A percentile compares a stretch with the other conserved stretches of the same genome.
Evolutionary conservation across 805 yeast genomes (phyloP).

Genomic region (Kuraishia ogatae): DNA sequence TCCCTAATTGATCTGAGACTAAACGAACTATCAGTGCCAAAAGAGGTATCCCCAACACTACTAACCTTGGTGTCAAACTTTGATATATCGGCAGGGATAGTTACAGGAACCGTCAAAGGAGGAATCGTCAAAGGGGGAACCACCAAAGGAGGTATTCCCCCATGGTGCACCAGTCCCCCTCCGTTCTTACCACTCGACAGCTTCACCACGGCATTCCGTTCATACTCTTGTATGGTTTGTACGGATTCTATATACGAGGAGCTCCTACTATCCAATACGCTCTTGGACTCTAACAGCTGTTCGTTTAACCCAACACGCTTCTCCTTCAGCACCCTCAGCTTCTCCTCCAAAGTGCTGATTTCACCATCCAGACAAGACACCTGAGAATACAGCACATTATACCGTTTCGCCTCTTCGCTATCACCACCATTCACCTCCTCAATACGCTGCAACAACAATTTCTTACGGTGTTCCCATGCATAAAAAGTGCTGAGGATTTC

Average conservation of each 20-base stretch:
- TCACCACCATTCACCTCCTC: conserved; percentile 28
- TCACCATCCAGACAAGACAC: conserved; percentile 25
- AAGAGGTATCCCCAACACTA: not conserved
- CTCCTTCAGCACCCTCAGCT: conserved; percentile 21
- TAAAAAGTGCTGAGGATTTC: conserved; percentile 21
- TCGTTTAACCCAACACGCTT: conserved; percentile 24
- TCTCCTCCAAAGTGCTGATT: conserved; percentile 27
- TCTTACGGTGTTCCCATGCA: conserved; percentile 31
- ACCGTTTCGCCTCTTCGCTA: conserved; percentile 33
- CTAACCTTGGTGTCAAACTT: not conserved
- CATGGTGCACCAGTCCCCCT: not conserved
- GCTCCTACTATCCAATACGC: conserved; percentile 39
- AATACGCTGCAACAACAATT: conserved; percentile 24
- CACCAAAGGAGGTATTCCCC: not conserved
- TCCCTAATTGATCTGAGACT: conserved; percentile 7
- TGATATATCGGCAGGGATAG: not conserved
- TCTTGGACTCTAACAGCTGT: conserved; percentile 37
- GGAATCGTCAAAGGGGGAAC: not conserved
- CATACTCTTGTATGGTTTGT: conserved; percentile 13
- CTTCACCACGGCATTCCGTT: conserved; percentile 3
- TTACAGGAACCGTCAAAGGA: not conserved
- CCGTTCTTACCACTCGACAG: conserved; percentile 1
- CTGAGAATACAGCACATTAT: conserved; percentile 25
- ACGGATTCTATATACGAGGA: conserved; percentile 31
- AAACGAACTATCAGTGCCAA: not conserved